phyloP scores from a whole-genome alignment of 1,284 basidiomycete species.

The Trametes pubescens region DNA sequence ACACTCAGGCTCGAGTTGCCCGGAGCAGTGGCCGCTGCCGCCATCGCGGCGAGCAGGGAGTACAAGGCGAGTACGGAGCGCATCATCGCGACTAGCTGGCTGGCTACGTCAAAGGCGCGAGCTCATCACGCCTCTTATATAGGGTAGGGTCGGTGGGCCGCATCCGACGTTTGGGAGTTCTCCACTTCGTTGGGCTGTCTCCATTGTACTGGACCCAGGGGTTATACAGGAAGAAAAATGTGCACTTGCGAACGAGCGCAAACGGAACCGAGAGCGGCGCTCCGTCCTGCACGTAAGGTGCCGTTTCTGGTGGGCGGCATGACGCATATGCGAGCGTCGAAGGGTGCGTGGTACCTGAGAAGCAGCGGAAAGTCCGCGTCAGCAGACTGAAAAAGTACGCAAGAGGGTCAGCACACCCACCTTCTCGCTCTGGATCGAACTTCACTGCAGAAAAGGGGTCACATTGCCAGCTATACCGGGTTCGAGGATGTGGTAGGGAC shows the following conservation, averaged over 20 bases:
- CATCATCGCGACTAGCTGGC: not conserved
- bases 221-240: not conserved
- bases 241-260: slow-evolving; percentile 6
- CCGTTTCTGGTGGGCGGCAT: not conserved
- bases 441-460: not conserved
- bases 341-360: not conserved
- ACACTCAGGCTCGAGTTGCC: slow-evolving; percentile 9
- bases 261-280: slow-evolving; percentile 11
- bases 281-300: not conserved
- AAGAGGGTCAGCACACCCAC: slow-evolving; percentile 19
- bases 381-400: not conserved
- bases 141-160: not conserved
- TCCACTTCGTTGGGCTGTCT: slow-evolving; percentile 1
- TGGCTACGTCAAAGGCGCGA: not conserved
- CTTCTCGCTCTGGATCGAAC: slow-evolving; percentile 5
- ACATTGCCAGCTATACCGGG: slow-evolving; percentile 4
- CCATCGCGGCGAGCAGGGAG: not conserved
- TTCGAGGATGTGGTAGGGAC: not conserved
- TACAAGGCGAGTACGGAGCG: not conserved
- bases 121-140: slow-evolving; percentile 3
- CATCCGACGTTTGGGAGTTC: not conserved
- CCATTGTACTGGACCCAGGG: not conserved
- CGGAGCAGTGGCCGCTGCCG: not conserved
- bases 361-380: not conserved
- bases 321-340: not conserved